Evolutionary conservation across 1,284 basidiomycete genomes (phyloP), one percentile per base, ranked within the genome.

Genomic region (Mycena citricolor): DNA sequence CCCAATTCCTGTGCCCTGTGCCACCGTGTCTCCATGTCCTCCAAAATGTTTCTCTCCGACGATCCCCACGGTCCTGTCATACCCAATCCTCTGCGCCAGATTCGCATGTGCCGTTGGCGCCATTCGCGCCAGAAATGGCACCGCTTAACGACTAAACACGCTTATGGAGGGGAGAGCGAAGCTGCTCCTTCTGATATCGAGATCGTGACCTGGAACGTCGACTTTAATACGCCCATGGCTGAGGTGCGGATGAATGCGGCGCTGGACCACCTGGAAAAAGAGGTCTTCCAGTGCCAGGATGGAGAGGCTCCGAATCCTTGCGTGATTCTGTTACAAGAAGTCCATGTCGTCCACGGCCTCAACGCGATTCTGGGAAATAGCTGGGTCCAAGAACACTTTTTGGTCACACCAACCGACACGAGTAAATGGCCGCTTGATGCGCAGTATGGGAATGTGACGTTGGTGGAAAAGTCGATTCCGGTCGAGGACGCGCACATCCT

Each of bases 201-300:
- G 35, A 56, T 87, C 30, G 58, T 85, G 46, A 77, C 81, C 25
- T 87, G 85, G 85, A 86, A 87, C 59, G 57, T 86, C 38, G 76
- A 83, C 57, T 79, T 74, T 57, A 54, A 60, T 40, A 61, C 63
- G 8, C 52, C 58, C 0, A 54, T 65, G 29, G 57, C 57, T 8
- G 62, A 63, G 21, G 65, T 66, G 42, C 74, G 84, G 8, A 64
- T 83, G 11, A 47, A 51, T 2, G 61, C 66, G 3, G 71, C 69
- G n/a, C 64, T 86, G 41, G 64, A 71, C 12, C 67, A 83, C 58
- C 69, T 86, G 45, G 72, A 74, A 54, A 57, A 62, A 30, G 66
- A 71, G 6, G 68, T 81, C 2, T 68, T 83, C 49, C 49, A 57
- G 33, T 74, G 74, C 54, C 60, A 66, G 47, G 54, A 57, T 4